Evolutionary conservation across 2,329 filamentous ascomycete species (phyloP).

Genomic region (Coleophoma eucalyptorum): DNA sequence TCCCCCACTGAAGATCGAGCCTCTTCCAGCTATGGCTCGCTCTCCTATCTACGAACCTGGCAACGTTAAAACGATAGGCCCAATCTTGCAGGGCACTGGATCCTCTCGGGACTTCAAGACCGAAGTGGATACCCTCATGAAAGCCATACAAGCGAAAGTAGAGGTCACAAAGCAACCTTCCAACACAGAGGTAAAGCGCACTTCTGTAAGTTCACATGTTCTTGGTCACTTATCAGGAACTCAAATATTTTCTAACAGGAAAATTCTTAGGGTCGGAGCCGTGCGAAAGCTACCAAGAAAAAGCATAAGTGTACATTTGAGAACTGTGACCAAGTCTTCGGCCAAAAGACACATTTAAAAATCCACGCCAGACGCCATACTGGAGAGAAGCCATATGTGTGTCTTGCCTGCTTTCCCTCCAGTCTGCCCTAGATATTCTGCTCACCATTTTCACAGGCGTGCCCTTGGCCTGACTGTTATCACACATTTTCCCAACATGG

Average conservation of each 20-base stretch:
- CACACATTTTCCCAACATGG: slow-evolving; percentile 85
- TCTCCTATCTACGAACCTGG: not conserved
- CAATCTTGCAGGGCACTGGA: slow-evolving; percentile 23
- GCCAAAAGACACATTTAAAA: slow-evolving; percentile 88
- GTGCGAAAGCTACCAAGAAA: slow-evolving; percentile 37
- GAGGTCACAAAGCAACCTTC: slow-evolving; percentile 30
- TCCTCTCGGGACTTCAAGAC: slow-evolving; percentile 62
- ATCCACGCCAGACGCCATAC: slow-evolving; percentile 88
- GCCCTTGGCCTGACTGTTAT: slow-evolving; percentile 68
- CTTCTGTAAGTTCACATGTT: slow-evolving; percentile 16
- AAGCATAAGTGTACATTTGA: slow-evolving; percentile 71
- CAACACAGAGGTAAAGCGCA: slow-evolving; percentile 13
- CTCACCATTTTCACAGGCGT: slow-evolving; percentile 32
- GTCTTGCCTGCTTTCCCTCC: slow-evolving; percentile 28
- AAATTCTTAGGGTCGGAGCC: slow-evolving; percentile 14
- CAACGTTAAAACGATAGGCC: not conserved
- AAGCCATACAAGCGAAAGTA: slow-evolving; percentile 71
- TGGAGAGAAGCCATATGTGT: slow-evolving; percentile 84
- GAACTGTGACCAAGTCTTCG: slow-evolving; percentile 77
- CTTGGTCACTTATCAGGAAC: slow-evolving; percentile 1
- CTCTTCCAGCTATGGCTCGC: not conserved
- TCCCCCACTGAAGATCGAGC: slow-evolving; percentile 29
- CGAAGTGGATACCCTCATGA: slow-evolving; percentile 84
- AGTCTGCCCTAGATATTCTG: too few species aligned
- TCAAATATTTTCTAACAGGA: slow-evolving; percentile 18